phyloP scores from a whole-genome alignment of 2,329 filamentous ascomycete genomes.

The Cercospora zeae-maydis region DNA sequence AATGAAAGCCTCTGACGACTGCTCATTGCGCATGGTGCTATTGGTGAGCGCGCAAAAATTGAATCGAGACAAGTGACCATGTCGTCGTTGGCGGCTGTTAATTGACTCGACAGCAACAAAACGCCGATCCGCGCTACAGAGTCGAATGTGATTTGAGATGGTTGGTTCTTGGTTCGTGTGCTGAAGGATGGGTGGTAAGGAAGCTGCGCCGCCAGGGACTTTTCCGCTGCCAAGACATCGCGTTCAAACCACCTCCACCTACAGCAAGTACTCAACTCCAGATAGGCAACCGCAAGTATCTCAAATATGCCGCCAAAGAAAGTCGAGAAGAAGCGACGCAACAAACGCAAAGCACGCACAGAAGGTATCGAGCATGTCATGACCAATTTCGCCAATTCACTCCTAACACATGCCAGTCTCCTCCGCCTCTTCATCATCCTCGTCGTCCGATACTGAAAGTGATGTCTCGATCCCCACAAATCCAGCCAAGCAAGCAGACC shows the following conservation, averaged over 20 bases:
- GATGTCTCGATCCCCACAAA: constrained; percentile 2
- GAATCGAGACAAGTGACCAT: background rate
- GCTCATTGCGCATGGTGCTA: background rate
- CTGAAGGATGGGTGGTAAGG: background rate
- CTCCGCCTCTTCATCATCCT: constrained; percentile 20
- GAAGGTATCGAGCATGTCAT: constrained; percentile 20
- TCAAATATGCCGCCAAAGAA: constrained; percentile 24
- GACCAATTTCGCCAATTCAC: background rate
- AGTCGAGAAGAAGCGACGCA: constrained; percentile 25
- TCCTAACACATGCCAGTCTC: constrained; percentile 12
- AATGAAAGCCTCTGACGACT: background rate
- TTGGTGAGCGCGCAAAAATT: background rate
- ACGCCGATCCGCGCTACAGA: background rate
- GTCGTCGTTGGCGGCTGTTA: background rate
- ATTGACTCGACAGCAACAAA: background rate
- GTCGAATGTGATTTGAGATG: background rate
- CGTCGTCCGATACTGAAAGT: constrained; percentile 23
- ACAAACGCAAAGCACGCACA: constrained; percentile 28
- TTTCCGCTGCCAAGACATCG: background rate
- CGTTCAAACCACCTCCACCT: background rate
- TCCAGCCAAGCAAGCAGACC: background rate
- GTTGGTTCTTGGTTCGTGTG: background rate
- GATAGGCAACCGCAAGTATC: background rate
- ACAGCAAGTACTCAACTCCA: background rate
- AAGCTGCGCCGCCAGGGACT: too few relatives aligned